Conservation (phyloP, 768 basidiomycete species). For the Asterophora lycoperdoides region DNA sequence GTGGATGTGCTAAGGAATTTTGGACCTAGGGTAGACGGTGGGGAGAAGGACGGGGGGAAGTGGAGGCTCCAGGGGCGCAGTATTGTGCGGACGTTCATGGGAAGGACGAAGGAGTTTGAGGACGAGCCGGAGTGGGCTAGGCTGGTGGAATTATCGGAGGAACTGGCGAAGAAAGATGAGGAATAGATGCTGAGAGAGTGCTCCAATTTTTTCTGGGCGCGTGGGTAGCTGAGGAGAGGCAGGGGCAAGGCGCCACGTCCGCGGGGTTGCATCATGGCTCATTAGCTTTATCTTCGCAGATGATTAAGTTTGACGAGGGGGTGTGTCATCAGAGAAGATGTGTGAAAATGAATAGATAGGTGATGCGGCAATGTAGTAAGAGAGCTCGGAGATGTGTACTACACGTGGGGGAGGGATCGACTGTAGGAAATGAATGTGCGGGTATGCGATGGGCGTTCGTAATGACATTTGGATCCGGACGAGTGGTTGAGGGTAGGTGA, state of each 20-base stretch:
- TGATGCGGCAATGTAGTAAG: conserved; percentile 5
- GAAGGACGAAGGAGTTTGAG: conserved; percentile 80
- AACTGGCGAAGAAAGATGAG: conserved; percentile 42
- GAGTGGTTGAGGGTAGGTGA: too few species aligned
- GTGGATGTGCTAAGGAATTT: conserved; percentile 81
- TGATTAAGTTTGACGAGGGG: conserved; percentile 19
- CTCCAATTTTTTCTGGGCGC: neutral
- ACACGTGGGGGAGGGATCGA: conserved; percentile 14
- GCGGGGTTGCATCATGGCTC: conserved; percentile 14
- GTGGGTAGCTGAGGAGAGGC: neutral
- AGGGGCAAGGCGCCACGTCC: conserved; percentile 1
- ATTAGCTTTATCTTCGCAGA: conserved; percentile 10
- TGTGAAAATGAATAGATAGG: conserved; percentile 16
- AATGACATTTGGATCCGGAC: conserved; percentile 3
- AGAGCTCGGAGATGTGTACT: conserved; percentile 4
- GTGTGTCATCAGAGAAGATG: conserved; percentile 13
- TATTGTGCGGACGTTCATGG: conserved; percentile 85
- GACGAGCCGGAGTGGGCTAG: conserved; percentile 83
- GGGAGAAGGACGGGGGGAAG: conserved; percentile 26
- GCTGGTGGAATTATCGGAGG: conserved; percentile 63
- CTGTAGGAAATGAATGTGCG: conserved; percentile 10
- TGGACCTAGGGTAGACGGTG: conserved; percentile 57
- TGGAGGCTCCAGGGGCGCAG: conserved; percentile 89
- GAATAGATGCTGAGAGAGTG: conserved; percentile 1
- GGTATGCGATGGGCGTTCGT: conserved; percentile 5